phyloP scores from a whole-genome alignment of 129 eudicot genomes.

The sunflower (Helianthus annuus) region HanXRQr2.0-SUNRISE NC_035438.2:31522589-31523088 shows the following conservation, averaged over 20 bases:
- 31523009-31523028: too few species aligned
- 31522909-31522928: conserved; percentile 21
- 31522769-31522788: conserved; percentile 53
- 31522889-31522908: conserved; percentile 38
- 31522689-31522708: conserved; percentile 54
- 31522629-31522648: conserved; percentile 41
- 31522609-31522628: conserved; percentile 58
- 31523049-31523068: too few species aligned
- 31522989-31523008: too few species aligned
- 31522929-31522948: background rate
- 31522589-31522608: conserved; percentile 39
- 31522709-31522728: conserved; percentile 59
- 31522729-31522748: conserved; percentile 32
- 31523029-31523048: too few species aligned
- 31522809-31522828: conserved; percentile 77
- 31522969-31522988: background rate
- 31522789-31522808: conserved; percentile 66
- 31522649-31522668: conserved; percentile 51
- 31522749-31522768: conserved; percentile 53
- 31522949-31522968: background rate
- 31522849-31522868: conserved; percentile 86
- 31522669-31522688: conserved; percentile 44
- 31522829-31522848: conserved; percentile 99
- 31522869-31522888: conserved; percentile 20
- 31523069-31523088: too few species aligned